These are phyloP conservation scores for Solanum tarijense DNA, from an alignment of 257 asterid genomes.

Conservation along the genomic window DNA sequence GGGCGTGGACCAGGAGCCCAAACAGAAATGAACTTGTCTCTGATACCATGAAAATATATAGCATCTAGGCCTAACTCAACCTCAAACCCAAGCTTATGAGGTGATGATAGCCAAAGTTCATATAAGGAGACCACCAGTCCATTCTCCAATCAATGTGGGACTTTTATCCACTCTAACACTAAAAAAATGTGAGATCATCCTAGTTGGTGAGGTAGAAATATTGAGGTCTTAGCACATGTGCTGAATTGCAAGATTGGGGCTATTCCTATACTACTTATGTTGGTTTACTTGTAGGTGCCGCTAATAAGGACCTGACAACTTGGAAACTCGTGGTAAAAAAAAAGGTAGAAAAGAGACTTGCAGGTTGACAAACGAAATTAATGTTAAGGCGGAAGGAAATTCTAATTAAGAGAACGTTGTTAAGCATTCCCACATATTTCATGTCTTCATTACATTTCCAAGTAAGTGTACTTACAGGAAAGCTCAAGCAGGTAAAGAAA, in stretches of 20 bases:
- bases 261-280: not conserved
- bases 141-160: not conserved
- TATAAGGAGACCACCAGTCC: not conserved
- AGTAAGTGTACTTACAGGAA: not conserved
- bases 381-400: not conserved
- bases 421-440: not conserved
- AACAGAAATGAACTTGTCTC: accelerated
- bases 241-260: not conserved
- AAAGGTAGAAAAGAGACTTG: not conserved
- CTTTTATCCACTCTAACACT: not conserved
- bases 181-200: not conserved
- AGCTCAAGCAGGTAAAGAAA: not conserved
- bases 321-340: too few species aligned
- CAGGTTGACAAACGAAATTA: not conserved
- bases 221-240: not conserved
- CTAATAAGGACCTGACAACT: not conserved
- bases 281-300: not conserved
- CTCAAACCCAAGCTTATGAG: not conserved
- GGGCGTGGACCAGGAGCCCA: not conserved
- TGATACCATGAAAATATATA: not conserved
- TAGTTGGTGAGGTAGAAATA: not conserved
- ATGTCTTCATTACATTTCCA: not conserved
- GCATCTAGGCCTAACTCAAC: accelerated
- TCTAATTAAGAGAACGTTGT: not conserved
- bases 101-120: not conserved